Evolutionary conservation across 1,139 yeast species (phyloP).

Genomic region (Pichia sp.): DNA sequence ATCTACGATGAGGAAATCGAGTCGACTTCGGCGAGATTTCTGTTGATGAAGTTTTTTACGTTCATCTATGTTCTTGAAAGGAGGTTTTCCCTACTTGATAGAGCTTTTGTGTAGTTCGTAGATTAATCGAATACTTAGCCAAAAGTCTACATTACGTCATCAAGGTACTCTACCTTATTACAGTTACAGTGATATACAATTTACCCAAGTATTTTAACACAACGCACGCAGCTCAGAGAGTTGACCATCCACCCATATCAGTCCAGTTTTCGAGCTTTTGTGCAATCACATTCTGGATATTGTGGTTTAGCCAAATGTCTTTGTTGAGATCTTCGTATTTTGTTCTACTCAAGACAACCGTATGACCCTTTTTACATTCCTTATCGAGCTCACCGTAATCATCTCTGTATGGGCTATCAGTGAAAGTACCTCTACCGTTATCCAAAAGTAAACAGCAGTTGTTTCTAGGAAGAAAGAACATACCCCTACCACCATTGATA

Average conservation of each 20-base stretch:
- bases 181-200: no score
- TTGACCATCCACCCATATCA: conserved; percentile 96
- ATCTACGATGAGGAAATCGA: no score
- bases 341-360: conserved; percentile 55
- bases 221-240: no score
- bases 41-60: no score
- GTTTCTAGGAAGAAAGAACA: conserved; percentile 72
- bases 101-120: no score
- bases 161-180: no score
- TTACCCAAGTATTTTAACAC: no score
- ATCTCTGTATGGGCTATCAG: conserved; percentile 79
- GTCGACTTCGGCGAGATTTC: no score
- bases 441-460: conserved; percentile 62
- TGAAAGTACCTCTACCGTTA: conserved; percentile 68
- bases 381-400: conserved; percentile 82
- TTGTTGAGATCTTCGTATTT: conserved; percentile 65
- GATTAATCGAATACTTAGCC: no score
- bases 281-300: conserved; percentile 68
- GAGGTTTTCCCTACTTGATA: no score
- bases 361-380: conserved; percentile 65
- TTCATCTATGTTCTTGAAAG: no score
- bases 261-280: conserved; percentile 69
- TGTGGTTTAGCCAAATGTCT: conserved; percentile 73
- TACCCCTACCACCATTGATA: conserved; percentile 56
- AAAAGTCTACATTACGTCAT: no score